Evolutionary conservation across 371 early-diverging fungal genomes (phyloP), one percentile per base, ranked within the genome.

Genomic region (Coemansia sp.): DNA sequence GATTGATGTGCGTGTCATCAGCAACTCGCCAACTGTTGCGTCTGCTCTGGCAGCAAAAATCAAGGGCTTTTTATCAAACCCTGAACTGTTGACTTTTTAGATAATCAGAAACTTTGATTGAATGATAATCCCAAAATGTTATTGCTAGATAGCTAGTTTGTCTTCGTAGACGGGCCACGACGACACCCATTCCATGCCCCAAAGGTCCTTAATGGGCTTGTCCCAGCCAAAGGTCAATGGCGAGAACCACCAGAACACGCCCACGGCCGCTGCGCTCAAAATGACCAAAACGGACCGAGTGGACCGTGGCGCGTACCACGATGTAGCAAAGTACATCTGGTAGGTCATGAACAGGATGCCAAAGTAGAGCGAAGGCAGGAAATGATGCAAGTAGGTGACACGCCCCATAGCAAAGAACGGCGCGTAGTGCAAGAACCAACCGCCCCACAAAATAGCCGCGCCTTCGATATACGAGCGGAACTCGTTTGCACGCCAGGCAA

Each of bases 381-480:
- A 99, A 79, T 99, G 99, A 79, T 99, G 99, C 40, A 99, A 82
- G 70, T 98, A 98, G 0, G 93, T 93, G 60, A 99, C 99, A 57
- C 99, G 91, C 8, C 95, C 97, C 95, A 99, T 96, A 59, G 97
- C 86, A 73, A 87, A 96, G 82, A 99, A 99, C 8, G 99, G 99
- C 18, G 94, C 61, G 82, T 96, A 99, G 79, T 99, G 99, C 58
- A 99, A 82, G 64, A 89, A 80, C 98, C 98, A 99, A 11, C 99
- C 99, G 31, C 89, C 72, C 78, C 84, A 82, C 58, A 90, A 83
- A 3, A 90, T 80, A 73, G 94, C 86, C 22, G 85, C 87, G 24
- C 84, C 88, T 67, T 86, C 88, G 16, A 82, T 68, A 70, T 91
- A 95, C 59, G 92, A 84, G 40, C 87, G 83, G 89, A 91, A 92